Percentiles rank a stretch among this genome's conserved stretches.
Evolutionary conservation across 2,329 filamentous ascomycete genomes (phyloP).

Genomic region (Colletotrichum zoysiae): DNA sequence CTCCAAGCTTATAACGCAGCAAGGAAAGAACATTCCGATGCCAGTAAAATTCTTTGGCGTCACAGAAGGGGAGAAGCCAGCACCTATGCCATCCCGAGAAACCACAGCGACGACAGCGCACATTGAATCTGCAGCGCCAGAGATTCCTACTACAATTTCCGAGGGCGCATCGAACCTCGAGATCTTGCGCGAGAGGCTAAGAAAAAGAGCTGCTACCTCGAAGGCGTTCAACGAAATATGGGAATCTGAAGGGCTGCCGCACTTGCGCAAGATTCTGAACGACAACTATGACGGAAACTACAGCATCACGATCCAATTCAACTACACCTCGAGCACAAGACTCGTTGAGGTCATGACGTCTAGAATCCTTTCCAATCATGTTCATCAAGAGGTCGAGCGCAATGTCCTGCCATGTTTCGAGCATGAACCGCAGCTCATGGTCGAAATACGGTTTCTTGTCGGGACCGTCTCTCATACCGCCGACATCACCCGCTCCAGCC

Average conservation of each 20-base stretch:
- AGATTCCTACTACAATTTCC: not conserved
- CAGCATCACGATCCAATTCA: slow-evolving; percentile 3
- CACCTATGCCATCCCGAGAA: too few relatives aligned
- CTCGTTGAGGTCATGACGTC: slow-evolving; percentile 18
- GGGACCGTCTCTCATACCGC: not conserved
- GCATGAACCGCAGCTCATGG: not conserved
- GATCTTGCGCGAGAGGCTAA: not conserved
- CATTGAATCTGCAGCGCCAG: too few relatives aligned
- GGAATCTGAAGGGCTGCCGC: not conserved
- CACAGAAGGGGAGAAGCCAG: not conserved
- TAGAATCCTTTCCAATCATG: not conserved
- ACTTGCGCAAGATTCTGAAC: not conserved
- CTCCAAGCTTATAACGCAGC: not conserved
- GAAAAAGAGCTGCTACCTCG: not conserved
- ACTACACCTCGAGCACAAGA: not conserved
- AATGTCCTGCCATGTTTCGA: not conserved
- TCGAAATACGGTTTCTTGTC: not conserved
- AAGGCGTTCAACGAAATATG: slow-evolving; percentile 1
- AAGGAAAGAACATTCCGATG: not conserved
- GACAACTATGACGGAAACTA: slow-evolving; percentile 4
- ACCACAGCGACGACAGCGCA: not conserved
- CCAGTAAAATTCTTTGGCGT: not conserved
- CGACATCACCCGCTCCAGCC: not conserved
- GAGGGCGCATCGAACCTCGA: not conserved
- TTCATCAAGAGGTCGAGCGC: not conserved